phyloP scores from a whole-genome alignment of 169 alveolate genomes.

The Plasmodium gallinaceum region DNA sequence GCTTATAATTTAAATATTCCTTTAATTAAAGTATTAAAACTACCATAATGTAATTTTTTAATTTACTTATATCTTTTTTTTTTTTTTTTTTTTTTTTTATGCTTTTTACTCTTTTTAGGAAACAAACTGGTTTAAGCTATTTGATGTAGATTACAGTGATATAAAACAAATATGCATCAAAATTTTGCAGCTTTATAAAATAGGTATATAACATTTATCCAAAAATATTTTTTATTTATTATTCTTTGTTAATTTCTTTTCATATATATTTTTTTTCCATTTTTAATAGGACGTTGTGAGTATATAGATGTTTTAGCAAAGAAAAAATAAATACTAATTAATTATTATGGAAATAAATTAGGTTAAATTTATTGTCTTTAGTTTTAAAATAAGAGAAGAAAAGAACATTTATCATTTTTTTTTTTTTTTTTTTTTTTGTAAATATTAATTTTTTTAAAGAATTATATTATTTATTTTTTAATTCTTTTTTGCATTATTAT shows the following conservation, averaged over 20 bases:
- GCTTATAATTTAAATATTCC: slow-evolving; percentile 83
- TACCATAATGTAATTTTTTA: neutral
- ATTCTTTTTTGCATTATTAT: too few species aligned
- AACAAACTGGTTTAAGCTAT: slow-evolving; percentile 83
- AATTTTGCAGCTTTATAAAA: slow-evolving; percentile 80
- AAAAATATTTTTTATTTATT: neutral
- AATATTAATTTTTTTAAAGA: slow-evolving; percentile 7
- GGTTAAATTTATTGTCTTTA: too few species aligned
- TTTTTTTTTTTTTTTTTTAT: slow-evolving; percentile 3
- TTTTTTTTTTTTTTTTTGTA: slow-evolving; percentile 18
- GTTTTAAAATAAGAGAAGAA: too few species aligned
- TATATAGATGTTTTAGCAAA: slow-evolving; percentile 52
- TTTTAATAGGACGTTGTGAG: slow-evolving; percentile 58
- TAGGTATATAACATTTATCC: slow-evolving; percentile 32
- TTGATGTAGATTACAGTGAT: slow-evolving; percentile 85
- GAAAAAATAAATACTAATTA: slow-evolving; percentile 9
- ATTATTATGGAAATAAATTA: too few species aligned
- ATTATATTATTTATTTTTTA: neutral
- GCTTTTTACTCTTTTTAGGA: slow-evolving; percentile 3
- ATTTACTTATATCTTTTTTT: neutral
- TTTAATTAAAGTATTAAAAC: slow-evolving; percentile 69
- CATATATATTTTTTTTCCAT: neutral
- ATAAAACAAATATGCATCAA: slow-evolving; percentile 80
- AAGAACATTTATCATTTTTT: neutral
- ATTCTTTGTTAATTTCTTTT: neutral